phyloP scores from a whole-genome alignment of 306 rosid species.

The Trifolium fragiferum region DNA sequence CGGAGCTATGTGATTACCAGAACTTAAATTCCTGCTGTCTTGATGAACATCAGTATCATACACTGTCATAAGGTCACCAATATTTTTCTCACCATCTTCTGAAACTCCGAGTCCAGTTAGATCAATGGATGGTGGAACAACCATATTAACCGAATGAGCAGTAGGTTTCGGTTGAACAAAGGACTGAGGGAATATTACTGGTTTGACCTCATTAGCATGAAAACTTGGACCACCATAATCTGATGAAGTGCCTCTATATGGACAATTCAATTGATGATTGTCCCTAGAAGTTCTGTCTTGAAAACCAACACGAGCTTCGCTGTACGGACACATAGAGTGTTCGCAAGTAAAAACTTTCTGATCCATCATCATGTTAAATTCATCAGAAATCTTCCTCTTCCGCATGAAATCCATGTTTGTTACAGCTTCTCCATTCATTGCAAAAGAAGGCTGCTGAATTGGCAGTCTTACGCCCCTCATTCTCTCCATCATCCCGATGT shows the following conservation, averaged over 20 bases:
- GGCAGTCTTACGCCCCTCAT: conserved; percentile 47
- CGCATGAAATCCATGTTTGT: conserved; percentile 58
- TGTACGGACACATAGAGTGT: conserved; percentile 58
- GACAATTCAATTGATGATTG: conserved; percentile 66
- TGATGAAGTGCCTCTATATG: conserved; percentile 45
- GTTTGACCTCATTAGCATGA: conserved; percentile 64
- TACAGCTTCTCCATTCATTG: conserved; percentile 57
- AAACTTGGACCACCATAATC: conserved; percentile 56
- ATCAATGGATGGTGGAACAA: conserved; percentile 50
- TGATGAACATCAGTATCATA: conserved; percentile 63
- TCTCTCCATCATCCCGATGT: conserved; percentile 60
- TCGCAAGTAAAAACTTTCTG: conserved; percentile 59
- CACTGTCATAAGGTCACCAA: conserved; percentile 61
- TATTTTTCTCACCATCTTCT: conserved; percentile 65
- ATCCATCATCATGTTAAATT: conserved; percentile 52
- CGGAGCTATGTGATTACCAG: conserved; percentile 19
- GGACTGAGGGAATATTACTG: conserved; percentile 59
- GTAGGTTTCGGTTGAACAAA: conserved; percentile 52
- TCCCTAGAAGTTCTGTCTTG: conserved; percentile 60
- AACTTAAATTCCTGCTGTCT: conserved; percentile 44
- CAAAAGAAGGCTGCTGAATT: conserved; percentile 49
- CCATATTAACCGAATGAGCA: conserved; percentile 47
- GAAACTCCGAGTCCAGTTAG: conserved; percentile 63
- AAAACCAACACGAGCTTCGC: conserved; percentile 56
- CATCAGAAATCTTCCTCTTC: conserved; percentile 60